Evolutionary conservation across 768 basidiomycete species (phyloP).

Genomic region (Hemileccinum rubropunctum): DNA sequence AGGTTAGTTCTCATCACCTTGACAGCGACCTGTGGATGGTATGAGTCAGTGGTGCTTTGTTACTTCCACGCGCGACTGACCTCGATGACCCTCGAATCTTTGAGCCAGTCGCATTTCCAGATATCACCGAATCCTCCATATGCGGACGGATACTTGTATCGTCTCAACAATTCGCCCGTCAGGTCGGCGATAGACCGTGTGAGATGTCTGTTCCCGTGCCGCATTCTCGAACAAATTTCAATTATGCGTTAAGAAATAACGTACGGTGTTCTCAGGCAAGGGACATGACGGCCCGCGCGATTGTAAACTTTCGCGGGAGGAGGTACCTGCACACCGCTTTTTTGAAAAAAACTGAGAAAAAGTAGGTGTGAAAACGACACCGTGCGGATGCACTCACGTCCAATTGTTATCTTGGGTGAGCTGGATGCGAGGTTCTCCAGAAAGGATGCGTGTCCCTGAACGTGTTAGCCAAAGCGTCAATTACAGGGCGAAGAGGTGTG

Average conservation of each 20-base stretch:
- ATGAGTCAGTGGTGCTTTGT: too few relatives aligned
- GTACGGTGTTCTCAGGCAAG: constrained; percentile 1
- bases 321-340: not conserved
- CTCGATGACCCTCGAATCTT: constrained; percentile 16
- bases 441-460: not conserved
- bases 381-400: not conserved
- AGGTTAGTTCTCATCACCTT: constrained; percentile 26
- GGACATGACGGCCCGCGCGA: not conserved
- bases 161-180: constrained; percentile 9
- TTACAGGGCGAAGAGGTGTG: not conserved
- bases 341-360: not conserved
- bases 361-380: too few relatives aligned
- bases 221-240: not conserved
- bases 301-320: not conserved
- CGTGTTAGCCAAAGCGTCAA: not conserved
- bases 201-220: not conserved
- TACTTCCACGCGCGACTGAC: constrained; percentile 7
- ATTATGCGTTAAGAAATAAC: not conserved
- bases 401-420: not conserved
- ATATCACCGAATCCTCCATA: constrained; percentile 24
- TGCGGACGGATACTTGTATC: constrained; percentile 20
- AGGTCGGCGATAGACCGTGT: constrained; percentile 10
- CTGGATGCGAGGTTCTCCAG: not conserved
- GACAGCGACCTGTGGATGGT: constrained; percentile 21
- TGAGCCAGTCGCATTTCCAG: constrained; percentile 24